These are phyloP conservation scores for Dendrobium huoshanense DNA, from an alignment of 106 monocot genomes.

Conservation along the genomic window DNA sequence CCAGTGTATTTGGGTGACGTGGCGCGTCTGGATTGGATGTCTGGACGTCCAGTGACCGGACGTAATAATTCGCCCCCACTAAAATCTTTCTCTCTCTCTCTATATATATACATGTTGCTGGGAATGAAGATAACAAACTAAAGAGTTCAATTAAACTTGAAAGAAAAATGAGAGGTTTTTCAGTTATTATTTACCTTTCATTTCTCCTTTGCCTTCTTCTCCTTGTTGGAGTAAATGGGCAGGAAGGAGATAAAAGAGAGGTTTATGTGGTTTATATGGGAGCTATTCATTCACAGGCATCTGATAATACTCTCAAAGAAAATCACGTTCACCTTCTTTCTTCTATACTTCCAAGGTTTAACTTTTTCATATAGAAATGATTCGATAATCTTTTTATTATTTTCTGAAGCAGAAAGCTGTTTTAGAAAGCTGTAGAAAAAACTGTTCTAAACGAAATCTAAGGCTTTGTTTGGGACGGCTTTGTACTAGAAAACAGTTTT, in stretches of 20 bases:
- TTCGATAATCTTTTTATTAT: no score
- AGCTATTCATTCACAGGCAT: slow-evolving; percentile 21
- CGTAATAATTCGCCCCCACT: neutral
- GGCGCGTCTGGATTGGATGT: no score
- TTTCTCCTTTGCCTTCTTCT: slow-evolving; percentile 3
- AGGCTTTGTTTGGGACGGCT: no score
- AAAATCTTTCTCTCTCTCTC: neutral
- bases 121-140: neutral
- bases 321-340: slow-evolving; percentile 43
- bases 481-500: no score
- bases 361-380: neutral
- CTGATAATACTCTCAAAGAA: slow-evolving; percentile 16
- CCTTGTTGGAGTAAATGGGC: neutral
- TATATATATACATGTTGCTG: neutral
- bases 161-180: slow-evolving; percentile 8
- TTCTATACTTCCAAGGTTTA: slow-evolving; percentile 40
- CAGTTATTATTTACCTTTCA: neutral
- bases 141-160: neutral
- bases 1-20: no score
- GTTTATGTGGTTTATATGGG: slow-evolving; percentile 62
- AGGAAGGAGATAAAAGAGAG: slow-evolving; percentile 18
- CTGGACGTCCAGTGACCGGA: no score
- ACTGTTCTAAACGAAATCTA: no score
- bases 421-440: no score
- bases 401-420: no score